Evolutionary conservation across 1,284 basidiomycete genomes (phyloP).

Genomic region (Lignosus rhinocerotis): DNA sequence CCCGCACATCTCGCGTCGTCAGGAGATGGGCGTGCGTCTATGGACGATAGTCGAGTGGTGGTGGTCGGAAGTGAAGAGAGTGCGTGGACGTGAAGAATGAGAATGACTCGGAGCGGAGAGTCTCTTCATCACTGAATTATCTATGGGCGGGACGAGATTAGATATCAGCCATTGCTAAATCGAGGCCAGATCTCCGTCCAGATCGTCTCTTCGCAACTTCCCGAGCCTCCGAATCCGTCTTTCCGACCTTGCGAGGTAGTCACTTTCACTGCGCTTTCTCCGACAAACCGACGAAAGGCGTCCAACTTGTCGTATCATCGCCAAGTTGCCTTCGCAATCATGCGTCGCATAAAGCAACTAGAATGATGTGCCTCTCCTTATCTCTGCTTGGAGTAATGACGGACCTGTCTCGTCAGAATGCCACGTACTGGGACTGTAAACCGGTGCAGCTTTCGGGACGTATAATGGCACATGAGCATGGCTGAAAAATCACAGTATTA

Average conservation of each 20-base stretch:
- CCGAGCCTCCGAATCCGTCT: constrained; percentile 1
- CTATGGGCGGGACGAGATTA: constrained; percentile 15
- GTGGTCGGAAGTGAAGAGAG: background rate
- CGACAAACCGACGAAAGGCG: constrained; percentile 11
- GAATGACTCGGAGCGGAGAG: constrained; percentile 21
- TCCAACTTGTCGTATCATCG: background rate
- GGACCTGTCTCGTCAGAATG: background rate
- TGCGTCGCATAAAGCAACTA: constrained; percentile 1
- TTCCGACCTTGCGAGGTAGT: background rate
- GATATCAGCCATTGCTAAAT: constrained; percentile 7
- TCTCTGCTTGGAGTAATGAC: background rate
- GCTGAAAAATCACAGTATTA: background rate
- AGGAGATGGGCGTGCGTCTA: background rate
- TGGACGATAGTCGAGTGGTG: background rate
- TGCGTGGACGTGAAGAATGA: background rate
- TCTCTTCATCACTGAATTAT: constrained; percentile 15
- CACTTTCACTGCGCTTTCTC: constrained; percentile 4
- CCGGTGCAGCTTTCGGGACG: background rate
- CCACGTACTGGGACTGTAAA: background rate
- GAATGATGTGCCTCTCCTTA: background rate
- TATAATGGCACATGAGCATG: background rate
- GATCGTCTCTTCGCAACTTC: constrained; percentile 5
- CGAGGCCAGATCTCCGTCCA: constrained; percentile 6
- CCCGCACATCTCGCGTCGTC: constrained; percentile 71
- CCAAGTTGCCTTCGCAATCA: background rate